These are phyloP conservation scores for Penicillium sp. DNA, from an alignment of 2,329 filamentous ascomycete species.

Conservation along the genomic window DNA sequence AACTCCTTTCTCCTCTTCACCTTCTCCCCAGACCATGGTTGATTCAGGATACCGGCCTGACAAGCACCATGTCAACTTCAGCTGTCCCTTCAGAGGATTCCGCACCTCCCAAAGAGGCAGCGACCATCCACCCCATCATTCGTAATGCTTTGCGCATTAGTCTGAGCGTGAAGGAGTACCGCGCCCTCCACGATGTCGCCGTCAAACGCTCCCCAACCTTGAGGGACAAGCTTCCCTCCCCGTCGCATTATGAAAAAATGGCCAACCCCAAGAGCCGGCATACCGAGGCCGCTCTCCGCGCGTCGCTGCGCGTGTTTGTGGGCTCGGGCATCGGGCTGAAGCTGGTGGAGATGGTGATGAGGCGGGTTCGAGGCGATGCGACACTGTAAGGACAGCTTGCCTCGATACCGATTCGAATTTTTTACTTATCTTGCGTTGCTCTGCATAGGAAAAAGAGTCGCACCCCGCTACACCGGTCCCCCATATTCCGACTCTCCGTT, in stretches of 20 bases:
- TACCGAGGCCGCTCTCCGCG: slow-evolving; percentile 64
- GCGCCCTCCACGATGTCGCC: slow-evolving; percentile 74
- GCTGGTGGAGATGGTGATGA: slow-evolving; percentile 51
- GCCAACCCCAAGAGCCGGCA: slow-evolving; percentile 56
- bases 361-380: slow-evolving; percentile 23
- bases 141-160: slow-evolving; percentile 84
- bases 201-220: slow-evolving; percentile 64
- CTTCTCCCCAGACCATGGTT: slow-evolving; percentile 7
- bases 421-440: background rate
- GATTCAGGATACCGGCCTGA: slow-evolving; percentile 4
- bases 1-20: slow-evolving; percentile 2
- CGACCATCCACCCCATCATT: slow-evolving; percentile 61
- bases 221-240: slow-evolving; percentile 50
- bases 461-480: slow-evolving; percentile 49
- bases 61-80: slow-evolving; percentile 23
- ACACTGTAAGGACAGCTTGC: slow-evolving; percentile 19
- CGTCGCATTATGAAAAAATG: slow-evolving; percentile 50
- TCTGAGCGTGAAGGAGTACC: slow-evolving; percentile 77
- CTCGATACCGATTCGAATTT: background rate
- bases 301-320: slow-evolving; percentile 66
- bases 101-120: slow-evolving; percentile 3
- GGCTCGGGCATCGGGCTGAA: slow-evolving; percentile 60
- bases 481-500: slow-evolving; percentile 70
- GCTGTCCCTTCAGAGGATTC: slow-evolving; percentile 10
- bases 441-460: slow-evolving; percentile 33